Evolutionary conservation across 345 rosid genomes (phyloP).

Genomic region (Citrus glauca): DNA sequence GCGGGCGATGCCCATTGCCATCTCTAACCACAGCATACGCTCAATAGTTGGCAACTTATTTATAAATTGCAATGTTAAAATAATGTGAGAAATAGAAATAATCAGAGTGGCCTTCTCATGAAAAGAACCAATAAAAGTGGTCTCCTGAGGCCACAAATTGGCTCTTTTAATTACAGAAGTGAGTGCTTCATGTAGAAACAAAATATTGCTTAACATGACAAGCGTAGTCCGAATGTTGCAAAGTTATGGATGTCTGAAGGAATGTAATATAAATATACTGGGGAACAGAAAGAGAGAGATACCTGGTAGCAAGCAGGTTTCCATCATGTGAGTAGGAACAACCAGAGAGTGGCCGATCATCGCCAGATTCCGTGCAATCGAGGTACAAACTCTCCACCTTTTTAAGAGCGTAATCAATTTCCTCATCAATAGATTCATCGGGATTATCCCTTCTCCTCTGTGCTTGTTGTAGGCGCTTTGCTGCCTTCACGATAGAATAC

Average conservation of each 20-base stretch:
- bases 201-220: neutral
- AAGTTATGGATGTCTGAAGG: neutral
- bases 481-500: slow-evolving; percentile 64
- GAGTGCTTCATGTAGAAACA: neutral
- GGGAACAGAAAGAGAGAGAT: slow-evolving; percentile 17
- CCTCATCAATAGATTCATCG: slow-evolving; percentile 88
- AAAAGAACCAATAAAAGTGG: neutral
- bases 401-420: slow-evolving; percentile 66
- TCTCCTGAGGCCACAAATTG: neutral
- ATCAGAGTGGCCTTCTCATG: neutral
- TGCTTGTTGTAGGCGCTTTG: slow-evolving; percentile 64
- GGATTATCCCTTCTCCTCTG: slow-evolving; percentile 80
- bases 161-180: neutral
- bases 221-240: neutral
- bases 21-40: neutral
- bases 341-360: slow-evolving; percentile 87
- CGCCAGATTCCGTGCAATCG: slow-evolving; percentile 84
- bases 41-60: neutral
- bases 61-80: neutral
- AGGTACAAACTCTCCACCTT: slow-evolving; percentile 67
- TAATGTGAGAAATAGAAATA: neutral
- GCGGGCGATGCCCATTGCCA: too few relatives aligned
- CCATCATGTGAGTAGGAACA: slow-evolving; percentile 89
- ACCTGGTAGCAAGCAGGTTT: slow-evolving; percentile 87
- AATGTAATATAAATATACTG: neutral